Percentiles rank a stretch among this genome's conserved stretches.
Conservation (phyloP, 371 early-diverging fungal genomes). For the Entomophthora muscae region DNA sequence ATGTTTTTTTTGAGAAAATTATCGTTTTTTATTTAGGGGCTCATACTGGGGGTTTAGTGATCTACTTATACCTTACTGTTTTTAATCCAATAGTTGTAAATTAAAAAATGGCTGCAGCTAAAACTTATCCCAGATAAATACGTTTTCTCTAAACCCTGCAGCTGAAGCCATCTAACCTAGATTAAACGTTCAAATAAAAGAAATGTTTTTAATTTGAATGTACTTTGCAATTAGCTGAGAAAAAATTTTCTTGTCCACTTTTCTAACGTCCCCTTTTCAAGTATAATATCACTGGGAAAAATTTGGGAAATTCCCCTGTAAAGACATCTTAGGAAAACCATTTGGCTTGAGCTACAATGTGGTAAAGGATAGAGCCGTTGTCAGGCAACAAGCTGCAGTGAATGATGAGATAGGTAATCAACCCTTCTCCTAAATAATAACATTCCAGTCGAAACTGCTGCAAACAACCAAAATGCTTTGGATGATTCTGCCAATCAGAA, state of each 20-base stretch:
- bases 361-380: slow-evolving; percentile 27
- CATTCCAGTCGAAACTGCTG: slow-evolving; percentile 41
- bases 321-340: slow-evolving; percentile 61
- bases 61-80: not conserved
- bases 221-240: not conserved
- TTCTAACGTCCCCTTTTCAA: slow-evolving; percentile 10
- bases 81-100: not conserved
- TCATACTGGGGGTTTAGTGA: not conserved
- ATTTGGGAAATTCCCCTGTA: slow-evolving; percentile 66
- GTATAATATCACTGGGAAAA: slow-evolving; percentile 66
- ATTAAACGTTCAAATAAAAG: not conserved
- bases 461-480: slow-evolving; percentile 65
- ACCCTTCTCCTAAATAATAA: not conserved
- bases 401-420: slow-evolving; percentile 22
- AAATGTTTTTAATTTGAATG: not conserved
- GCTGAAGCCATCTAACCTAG: not conserved
- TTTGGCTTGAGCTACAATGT: slow-evolving; percentile 75
- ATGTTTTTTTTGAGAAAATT: not conserved
- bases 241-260: not conserved
- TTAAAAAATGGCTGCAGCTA: not conserved
- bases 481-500: slow-evolving; percentile 62
- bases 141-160: not conserved
- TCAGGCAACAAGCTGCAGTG: slow-evolving; percentile 17
- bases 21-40: not conserved
- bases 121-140: not conserved